Percentiles rank a stretch among this genome's conserved stretches.
These are phyloP conservation scores for Solanum dulcamara DNA, from an alignment of 257 asterid species.

Conservation along the genomic window DNA sequence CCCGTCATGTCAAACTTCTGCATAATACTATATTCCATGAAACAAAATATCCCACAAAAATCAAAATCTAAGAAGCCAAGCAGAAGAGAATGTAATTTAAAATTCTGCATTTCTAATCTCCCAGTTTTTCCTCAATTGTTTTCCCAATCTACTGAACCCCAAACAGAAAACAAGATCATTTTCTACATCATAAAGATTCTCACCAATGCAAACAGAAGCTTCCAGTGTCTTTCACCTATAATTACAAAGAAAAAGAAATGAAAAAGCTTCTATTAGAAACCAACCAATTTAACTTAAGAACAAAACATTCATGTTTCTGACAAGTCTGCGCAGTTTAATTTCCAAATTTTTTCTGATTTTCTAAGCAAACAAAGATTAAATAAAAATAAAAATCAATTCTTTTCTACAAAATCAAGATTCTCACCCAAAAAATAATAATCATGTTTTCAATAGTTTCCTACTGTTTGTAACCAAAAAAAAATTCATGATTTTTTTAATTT, in stretches of 20 bases:
- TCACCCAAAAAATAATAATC: background rate
- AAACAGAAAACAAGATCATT: background rate
- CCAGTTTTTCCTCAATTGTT: background rate
- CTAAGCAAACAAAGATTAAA: background rate
- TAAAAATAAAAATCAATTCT: background rate
- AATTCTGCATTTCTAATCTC: background rate
- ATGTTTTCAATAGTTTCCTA: background rate
- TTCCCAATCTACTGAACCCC: background rate
- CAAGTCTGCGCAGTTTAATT: background rate
- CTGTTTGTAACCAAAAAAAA: background rate
- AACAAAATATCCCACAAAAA: background rate
- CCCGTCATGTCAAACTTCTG: background rate
- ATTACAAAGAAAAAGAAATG: background rate
- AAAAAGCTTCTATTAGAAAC: background rate
- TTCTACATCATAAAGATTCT: background rate
- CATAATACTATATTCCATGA: background rate
- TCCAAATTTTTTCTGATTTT: background rate
- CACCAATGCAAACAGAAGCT: background rate
- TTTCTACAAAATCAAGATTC: background rate
- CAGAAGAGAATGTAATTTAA: background rate
- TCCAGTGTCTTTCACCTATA: background rate
- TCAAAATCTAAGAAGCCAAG: background rate
- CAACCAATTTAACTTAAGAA: background rate
- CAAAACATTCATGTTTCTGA: background rate
- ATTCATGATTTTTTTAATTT: background rate